Conservation (phyloP, 805 yeast species). For the Ogataea nakhonphanomensis region DNA sequence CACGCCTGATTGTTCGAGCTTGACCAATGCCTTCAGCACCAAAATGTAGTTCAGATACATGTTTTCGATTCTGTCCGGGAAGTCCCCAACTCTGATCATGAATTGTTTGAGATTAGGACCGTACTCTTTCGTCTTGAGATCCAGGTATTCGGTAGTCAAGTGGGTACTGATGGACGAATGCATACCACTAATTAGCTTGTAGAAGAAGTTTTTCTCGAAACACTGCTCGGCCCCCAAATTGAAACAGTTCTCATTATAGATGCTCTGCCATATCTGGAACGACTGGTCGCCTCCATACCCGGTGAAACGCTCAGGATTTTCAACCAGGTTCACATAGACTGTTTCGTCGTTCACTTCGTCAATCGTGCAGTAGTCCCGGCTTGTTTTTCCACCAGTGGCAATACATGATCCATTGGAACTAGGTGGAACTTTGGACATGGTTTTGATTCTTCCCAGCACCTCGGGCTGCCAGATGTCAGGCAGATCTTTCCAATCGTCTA, state of each 20-base stretch:
- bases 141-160: slow-evolving; percentile 75
- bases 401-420: slow-evolving; percentile 32
- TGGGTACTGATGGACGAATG: slow-evolving; percentile 96
- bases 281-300: slow-evolving; percentile 95
- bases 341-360: slow-evolving; percentile 62
- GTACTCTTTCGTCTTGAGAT: slow-evolving; percentile 70
- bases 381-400: slow-evolving; percentile 13
- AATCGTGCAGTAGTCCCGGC: slow-evolving; percentile 63
- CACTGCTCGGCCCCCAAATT: slow-evolving; percentile 48
- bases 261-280: slow-evolving; percentile 87
- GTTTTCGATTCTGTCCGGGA: slow-evolving; percentile 85
- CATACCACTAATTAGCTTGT: slow-evolving; percentile 84
- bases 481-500: slow-evolving; percentile 66
- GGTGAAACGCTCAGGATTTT: slow-evolving; percentile 93
- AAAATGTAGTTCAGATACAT: slow-evolving; percentile 90
- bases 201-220: slow-evolving; percentile 84
- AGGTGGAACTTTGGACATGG: slow-evolving; percentile 25
- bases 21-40: slow-evolving; percentile 75
- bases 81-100: slow-evolving; percentile 85
- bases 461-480: slow-evolving; percentile 76
- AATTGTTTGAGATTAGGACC: slow-evolving; percentile 79
- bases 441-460: slow-evolving; percentile 53
- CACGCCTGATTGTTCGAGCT: slow-evolving; percentile 36
- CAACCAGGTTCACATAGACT: slow-evolving; percentile 79
- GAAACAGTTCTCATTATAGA: slow-evolving; percentile 90